Base-by-base conservation (phyloP, 371 early-diverging fungal genomes). In the Rhizopus stolonifer region DNA sequence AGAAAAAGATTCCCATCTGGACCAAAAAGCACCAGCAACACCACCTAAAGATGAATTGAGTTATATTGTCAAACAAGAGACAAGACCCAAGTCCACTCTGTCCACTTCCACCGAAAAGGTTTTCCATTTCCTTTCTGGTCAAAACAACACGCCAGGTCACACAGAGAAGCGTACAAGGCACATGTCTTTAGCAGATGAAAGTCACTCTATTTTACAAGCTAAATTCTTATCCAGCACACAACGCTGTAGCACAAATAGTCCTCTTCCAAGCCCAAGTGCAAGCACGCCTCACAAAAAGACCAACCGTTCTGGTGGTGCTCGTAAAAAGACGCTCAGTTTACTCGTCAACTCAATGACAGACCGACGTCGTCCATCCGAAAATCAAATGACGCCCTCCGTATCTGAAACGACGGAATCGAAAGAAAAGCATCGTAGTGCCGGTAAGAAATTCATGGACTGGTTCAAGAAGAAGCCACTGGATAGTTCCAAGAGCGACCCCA, bases 381-480 rank as follows among this genome's bases (percentile, higher is more conserved):
- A 36, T 9, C 52, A 19, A 15, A 55, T 63, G 46, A 49, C 55
- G 48, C 65, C 65, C n/a, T 71, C 65, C 13, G 65, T 65, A 36
- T 74, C 61, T 36, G 72, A 73, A 38, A 71, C 70, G 15, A 61
- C 54, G 25, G 39, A 56, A 1, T 54, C 58, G 2, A 70, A 64
- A 52, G 76, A 69, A 24, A 67, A 67, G 15, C 74, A 67, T n/a
- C 60, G 67, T 9, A 77, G 74, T 45, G 70, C 86, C 7, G 86
- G 83, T 19, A 84, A 83, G 46, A 85, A 86, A 57, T 67, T 87
- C 17, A 82, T 87, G 74, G 85, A 85, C 46, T 87, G 87, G 87
- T 70, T 87, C 49, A 80, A 85, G 39, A 80, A 81, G 64, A 83
- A 84, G 46, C 83, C 86, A 4, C 44, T 74, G 44, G 76, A 83